These are phyloP conservation scores for Trametes meyenii DNA, from an alignment of 768 basidiomycete genomes.

Conservation along the genomic window DNA sequence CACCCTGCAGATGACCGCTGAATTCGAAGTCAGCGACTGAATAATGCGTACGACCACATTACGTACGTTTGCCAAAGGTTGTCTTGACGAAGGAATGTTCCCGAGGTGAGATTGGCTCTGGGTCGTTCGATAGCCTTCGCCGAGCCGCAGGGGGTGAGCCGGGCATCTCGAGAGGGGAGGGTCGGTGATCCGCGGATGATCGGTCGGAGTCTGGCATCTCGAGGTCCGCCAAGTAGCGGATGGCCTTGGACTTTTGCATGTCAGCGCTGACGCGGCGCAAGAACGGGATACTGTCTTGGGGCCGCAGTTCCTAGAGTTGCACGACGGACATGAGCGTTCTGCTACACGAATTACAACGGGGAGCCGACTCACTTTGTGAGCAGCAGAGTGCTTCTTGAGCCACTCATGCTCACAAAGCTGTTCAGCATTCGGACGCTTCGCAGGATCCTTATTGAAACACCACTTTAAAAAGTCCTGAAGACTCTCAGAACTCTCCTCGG, in stretches of 20 bases:
- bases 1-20: conserved; percentile 87
- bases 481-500: conserved; percentile 74
- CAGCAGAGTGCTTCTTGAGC: conserved; percentile 80
- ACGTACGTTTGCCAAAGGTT: conserved; percentile 88
- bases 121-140: conserved; percentile 36
- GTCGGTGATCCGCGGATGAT: conserved; percentile 44
- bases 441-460: conserved; percentile 91
- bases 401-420: conserved; percentile 88
- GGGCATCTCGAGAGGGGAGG: conserved; percentile 40
- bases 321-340: conserved; percentile 7
- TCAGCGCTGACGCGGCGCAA: conserved; percentile 89
- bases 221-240: conserved; percentile 52
- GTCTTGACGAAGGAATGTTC: conserved; percentile 91
- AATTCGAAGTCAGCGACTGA: conserved; percentile 9
- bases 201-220: conserved; percentile 44
- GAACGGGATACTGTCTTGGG: conserved; percentile 95
- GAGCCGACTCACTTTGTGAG: conserved; percentile 62
- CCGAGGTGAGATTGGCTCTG: conserved; percentile 58
- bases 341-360: neutral
- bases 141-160: conserved; percentile 28
- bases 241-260: conserved; percentile 69
- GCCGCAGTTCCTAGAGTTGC: conserved; percentile 66
- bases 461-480: conserved; percentile 79
- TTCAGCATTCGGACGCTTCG: conserved; percentile 80
- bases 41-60: conserved; percentile 1